Base-by-base conservation (phyloP, 2,329 filamentous ascomycete species). In the Ceratocystis albifundus region DNA sequence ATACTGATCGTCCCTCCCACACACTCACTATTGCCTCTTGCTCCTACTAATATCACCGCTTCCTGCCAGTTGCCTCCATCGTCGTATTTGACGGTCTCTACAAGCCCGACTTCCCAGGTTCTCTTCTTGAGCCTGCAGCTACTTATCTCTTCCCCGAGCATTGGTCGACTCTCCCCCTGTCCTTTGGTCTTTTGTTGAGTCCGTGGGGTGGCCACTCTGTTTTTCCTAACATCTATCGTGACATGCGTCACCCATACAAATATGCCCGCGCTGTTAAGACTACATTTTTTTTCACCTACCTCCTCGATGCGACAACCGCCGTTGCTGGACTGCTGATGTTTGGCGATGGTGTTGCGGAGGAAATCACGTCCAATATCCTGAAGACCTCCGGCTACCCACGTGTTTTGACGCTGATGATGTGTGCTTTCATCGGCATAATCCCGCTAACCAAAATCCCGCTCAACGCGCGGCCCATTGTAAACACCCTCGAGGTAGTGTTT, bases 371-470 rank as follows among this genome's bases (percentile, higher is more conserved):
- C 72, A 97, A 96, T 76, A 87, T 99, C 68, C 83, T 97, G 70
- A 79, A 82, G 64, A 88, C 85, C 0, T 76, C 81, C 4, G 87
- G 87, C 65, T 96, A 96, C 73, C 90, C 93, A 0, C 77, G 82
- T 12, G 80, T 79, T 0, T 76, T 96, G 50, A 90, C 86, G n/a
- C 77, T 93, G 61, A 79, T 93, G 70, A 88, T 96, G 74, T 90
- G 90, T 70, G 79, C 89, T 69, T 93, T 92, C 74, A 89, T 97
- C 71, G 88, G 88, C 72, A 91, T 96, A 73, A 96, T 97, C 69
- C 94, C 93, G 0, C 79, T 99, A 64, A 96, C 93, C 45, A 99
- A 99, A 76, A 86, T 96, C n/a, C 91, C 92, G 0, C 80, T 96
- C 45, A 95, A 92, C 74, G 88, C 89, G 7, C 87, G 92, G 1